Conservation (phyloP, 177 flowering plant species). For the Vitis hybrid region DNA sequence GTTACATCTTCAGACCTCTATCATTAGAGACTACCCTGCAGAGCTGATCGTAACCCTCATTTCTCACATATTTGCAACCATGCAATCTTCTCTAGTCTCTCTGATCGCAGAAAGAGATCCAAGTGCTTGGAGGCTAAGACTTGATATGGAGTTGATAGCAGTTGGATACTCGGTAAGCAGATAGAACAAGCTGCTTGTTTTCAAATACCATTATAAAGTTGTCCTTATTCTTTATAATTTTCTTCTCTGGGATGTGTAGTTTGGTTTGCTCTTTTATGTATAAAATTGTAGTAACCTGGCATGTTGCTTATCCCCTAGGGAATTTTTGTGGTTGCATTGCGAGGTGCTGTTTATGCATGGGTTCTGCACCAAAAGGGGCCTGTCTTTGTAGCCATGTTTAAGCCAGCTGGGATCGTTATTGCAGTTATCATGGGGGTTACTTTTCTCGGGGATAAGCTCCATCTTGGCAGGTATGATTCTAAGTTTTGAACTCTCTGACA, state of each 20-base stretch:
- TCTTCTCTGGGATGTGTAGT: not conserved
- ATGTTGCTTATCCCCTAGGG: not conserved
- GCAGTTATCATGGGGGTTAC: conserved; percentile 1
- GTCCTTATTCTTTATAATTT: not conserved
- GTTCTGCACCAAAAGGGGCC: conserved; percentile 10
- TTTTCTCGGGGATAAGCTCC: conserved; percentile 4
- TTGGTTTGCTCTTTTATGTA: not conserved
- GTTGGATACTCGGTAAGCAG: conserved; percentile 14
- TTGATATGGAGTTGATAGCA: conserved; percentile 4
- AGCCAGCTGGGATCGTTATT: conserved; percentile 10
- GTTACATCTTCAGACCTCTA: conserved; percentile 2
- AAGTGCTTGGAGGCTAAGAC: conserved; percentile 13
- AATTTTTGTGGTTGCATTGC: not conserved
- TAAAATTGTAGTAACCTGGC: too few relatives aligned
- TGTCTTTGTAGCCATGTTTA: conserved; percentile 15
- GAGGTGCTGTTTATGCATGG: conserved; percentile 6
- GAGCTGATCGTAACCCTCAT: conserved; percentile 10
- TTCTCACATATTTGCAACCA: conserved; percentile 10
- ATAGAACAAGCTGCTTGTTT: not conserved
- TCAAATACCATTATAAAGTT: not conserved
- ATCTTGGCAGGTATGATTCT: not conserved
- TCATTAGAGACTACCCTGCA: conserved; percentile 17
- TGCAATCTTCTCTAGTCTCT: conserved; percentile 5
- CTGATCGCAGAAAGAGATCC: conserved; percentile 6
- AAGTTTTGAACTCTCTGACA: not conserved